A percentile compares a stretch with the other conserved stretches of the same genome.
Evolutionary conservation across 2,329 filamentous ascomycete genomes (phyloP).

Genomic region (Didymella arachidicola): DNA sequence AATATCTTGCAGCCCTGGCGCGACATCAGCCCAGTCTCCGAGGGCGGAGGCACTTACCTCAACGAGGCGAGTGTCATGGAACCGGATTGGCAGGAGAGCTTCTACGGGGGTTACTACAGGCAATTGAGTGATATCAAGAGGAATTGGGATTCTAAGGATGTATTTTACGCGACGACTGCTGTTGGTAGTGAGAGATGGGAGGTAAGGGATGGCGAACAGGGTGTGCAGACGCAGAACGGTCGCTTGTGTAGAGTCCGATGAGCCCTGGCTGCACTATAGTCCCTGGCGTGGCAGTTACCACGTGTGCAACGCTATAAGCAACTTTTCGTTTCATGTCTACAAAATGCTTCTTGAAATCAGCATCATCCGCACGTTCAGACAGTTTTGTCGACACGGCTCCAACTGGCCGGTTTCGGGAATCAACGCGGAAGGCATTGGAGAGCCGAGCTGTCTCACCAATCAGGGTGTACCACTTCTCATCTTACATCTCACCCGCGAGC

Average conservation of each 20-base stretch:
- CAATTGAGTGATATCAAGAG: constrained; percentile 29
- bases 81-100: constrained; percentile 34
- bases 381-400: constrained; percentile 8
- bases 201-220: neutral
- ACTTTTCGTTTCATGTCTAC: neutral
- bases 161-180: constrained; percentile 34
- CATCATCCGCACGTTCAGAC: neutral
- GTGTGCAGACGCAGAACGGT: constrained; percentile 6
- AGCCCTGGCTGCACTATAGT: neutral
- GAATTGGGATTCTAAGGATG: constrained; percentile 31
- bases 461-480: constrained; percentile 1
- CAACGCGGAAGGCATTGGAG: constrained; percentile 16
- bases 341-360: neutral
- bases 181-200: constrained; percentile 33
- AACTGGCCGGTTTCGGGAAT: constrained; percentile 14
- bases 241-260: neutral
- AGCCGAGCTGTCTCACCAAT: constrained; percentile 17
- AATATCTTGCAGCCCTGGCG: constrained; percentile 6
- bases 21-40: neutral
- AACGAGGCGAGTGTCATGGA: constrained; percentile 36
- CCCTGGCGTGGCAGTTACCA: neutral
- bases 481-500: constrained; percentile 8
- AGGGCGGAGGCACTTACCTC: constrained; percentile 21
- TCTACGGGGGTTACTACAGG: constrained; percentile 36
- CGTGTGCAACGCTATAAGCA: neutral